Percentiles rank a stretch among this genome's conserved stretches.
Conservation (phyloP, 1,284 basidiomycete genomes). For the Cystobasidium slooffiae region DNA sequence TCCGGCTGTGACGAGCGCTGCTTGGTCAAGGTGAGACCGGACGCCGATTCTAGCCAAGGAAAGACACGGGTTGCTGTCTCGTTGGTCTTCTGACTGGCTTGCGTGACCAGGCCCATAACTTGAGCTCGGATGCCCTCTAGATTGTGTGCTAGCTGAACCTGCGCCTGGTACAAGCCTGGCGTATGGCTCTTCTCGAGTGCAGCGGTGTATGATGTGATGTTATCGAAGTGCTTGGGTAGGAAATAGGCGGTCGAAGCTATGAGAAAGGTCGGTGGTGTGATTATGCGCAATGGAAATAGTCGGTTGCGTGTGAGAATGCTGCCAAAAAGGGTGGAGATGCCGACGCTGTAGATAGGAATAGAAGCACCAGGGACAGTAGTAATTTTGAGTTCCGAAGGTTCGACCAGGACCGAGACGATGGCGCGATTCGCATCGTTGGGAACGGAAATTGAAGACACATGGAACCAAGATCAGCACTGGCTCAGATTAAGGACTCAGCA, state of each 20-base stretch:
- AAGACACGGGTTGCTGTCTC: not conserved
- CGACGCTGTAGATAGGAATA: slow-evolving; percentile 47
- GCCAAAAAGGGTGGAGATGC: slow-evolving; percentile 57
- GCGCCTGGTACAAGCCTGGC: not conserved
- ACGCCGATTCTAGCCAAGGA: not conserved
- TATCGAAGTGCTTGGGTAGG: slow-evolving; percentile 53
- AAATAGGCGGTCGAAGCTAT: slow-evolving; percentile 54
- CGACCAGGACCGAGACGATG: no score
- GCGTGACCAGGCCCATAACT: not conserved
- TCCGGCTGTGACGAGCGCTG: not conserved
- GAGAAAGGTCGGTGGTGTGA: slow-evolving; percentile 46
- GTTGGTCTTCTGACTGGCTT: not conserved
- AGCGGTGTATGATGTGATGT: slow-evolving; percentile 12
- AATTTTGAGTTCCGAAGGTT: no score
- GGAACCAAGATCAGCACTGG: not conserved
- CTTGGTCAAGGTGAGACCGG: not conserved
- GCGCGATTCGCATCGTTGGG: no score
- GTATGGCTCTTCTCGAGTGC: slow-evolving; percentile 16
- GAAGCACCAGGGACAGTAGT: no score
- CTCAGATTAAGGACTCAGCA: not conserved
- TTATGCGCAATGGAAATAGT: slow-evolving; percentile 54
- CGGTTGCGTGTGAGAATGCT: slow-evolving; percentile 57
- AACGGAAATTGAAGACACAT: no score
- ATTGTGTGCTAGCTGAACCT: not conserved
- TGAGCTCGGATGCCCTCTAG: not conserved